Percentiles rank a stretch among this genome's conserved stretches.
Evolutionary conservation across 2,329 filamentous ascomycete species (phyloP).

Genomic region (Epichloe typhina): DNA sequence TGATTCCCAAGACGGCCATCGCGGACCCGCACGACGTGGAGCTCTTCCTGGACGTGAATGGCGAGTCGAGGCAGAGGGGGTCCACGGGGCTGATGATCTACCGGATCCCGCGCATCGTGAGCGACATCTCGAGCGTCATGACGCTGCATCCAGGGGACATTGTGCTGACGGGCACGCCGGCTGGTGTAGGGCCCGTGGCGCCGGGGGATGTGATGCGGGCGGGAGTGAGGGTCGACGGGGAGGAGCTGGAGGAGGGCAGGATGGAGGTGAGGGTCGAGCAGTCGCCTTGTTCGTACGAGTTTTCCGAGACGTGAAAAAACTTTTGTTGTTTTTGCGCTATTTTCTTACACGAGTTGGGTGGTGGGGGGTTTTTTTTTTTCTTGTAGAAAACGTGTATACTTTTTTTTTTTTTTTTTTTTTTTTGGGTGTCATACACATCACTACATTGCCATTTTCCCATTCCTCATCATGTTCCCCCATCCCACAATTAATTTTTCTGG

Average conservation of each 20-base stretch:
- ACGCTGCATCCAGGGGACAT: conserved; percentile 85
- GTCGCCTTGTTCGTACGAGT: conserved; percentile 63
- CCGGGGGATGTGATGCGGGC: conserved; percentile 75
- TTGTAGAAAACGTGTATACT: too few relatives aligned
- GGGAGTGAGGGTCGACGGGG: conserved; percentile 64
- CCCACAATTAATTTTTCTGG: too few relatives aligned
- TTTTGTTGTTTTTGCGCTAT: neutral
- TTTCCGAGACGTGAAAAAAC: conserved; percentile 49
- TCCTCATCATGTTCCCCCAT: too few relatives aligned
- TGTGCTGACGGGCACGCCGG: conserved; percentile 91
- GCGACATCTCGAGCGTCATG: conserved; percentile 92
- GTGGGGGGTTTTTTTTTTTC: too few relatives aligned
- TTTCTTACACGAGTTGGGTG: too few relatives aligned
- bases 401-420: too few relatives aligned
- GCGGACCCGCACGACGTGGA: conserved; percentile 80
- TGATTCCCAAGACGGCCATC: conserved; percentile 69
- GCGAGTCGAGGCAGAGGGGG: conserved; percentile 64
- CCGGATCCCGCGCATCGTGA: conserved; percentile 72
- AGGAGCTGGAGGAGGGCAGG: conserved; percentile 71
- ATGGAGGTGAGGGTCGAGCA: conserved; percentile 79
- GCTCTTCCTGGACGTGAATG: conserved; percentile 76
- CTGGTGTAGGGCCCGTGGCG: conserved; percentile 78
- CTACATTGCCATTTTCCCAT: too few relatives aligned
- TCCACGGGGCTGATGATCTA: conserved; percentile 93
- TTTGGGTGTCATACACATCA: too few relatives aligned